These are phyloP conservation scores for Cyathus striatus DNA, from an alignment of 768 basidiomycete genomes.

Conservation along the genomic window DNA sequence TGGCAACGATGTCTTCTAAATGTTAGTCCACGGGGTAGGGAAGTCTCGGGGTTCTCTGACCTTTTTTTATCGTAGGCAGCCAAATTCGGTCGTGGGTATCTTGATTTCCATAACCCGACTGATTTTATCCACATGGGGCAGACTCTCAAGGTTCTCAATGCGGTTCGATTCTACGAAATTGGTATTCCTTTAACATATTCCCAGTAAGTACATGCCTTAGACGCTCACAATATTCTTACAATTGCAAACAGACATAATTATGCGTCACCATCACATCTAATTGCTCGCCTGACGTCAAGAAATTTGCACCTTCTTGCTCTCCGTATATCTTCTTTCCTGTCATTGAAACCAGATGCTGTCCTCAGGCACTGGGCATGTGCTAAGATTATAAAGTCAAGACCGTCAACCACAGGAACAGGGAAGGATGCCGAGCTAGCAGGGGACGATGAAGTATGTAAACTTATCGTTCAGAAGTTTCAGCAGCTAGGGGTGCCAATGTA, in stretches of 20 bases:
- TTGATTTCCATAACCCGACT: conserved; percentile 88
- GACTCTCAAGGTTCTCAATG: conserved; percentile 89
- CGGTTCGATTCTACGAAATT: conserved; percentile 85
- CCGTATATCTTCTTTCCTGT: conserved; percentile 80
- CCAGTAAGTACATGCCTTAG: conserved; percentile 52
- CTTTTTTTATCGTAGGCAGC: conserved; percentile 67
- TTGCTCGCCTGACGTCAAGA: conserved; percentile 78
- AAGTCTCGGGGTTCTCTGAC: neutral
- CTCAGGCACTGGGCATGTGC: conserved; percentile 95
- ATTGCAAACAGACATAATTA: conserved; percentile 62
- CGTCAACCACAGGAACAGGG: conserved; percentile 47
- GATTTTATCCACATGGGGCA: conserved; percentile 94
- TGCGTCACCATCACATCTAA: conserved; percentile 74
- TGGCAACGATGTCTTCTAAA: conserved; percentile 88
- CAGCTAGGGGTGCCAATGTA: conserved; percentile 74
- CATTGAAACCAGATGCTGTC: conserved; percentile 80
- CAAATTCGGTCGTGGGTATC: conserved; percentile 89
- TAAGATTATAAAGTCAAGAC: conserved; percentile 75
- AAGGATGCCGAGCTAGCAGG: conserved; percentile 52
- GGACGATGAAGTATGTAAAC: conserved; percentile 73
- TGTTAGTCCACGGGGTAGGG: conserved; percentile 35
- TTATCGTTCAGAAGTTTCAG: conserved; percentile 89
- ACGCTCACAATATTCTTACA: conserved; percentile 2
- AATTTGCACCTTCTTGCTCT: conserved; percentile 91
- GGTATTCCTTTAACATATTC: conserved; percentile 91